Evolutionary conservation across 495 filamentous ascomycete genomes (phyloP).

Genomic region (Thozetella sp.): DNA sequence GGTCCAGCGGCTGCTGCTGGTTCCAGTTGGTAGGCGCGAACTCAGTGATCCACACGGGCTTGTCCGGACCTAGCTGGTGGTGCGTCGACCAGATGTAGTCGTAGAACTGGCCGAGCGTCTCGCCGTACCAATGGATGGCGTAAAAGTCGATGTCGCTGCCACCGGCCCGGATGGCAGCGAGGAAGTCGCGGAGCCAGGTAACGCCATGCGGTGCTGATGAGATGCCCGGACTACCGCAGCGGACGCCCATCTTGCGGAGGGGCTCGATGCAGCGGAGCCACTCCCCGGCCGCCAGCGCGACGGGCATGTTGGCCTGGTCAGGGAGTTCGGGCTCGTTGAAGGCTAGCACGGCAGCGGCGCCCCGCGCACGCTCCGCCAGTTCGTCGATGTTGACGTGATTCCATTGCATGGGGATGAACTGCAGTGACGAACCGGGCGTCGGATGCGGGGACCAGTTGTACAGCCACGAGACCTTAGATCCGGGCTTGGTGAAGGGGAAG

Average conservation of each 20-base stretch:
- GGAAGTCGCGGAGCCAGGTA: conserved; percentile 13
- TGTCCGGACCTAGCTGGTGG: conserved; percentile 20
- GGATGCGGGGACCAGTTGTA: conserved; percentile 25
- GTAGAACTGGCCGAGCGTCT: conserved; percentile 19
- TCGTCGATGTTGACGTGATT: conserved; percentile 22
- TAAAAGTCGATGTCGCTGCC: conserved; percentile 20
- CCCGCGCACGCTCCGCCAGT: conserved; percentile 4
- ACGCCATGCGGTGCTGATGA: conserved; percentile 19
- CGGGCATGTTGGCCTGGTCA: conserved; percentile 19
- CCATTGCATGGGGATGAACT: conserved; percentile 24
- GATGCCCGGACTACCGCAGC: conserved; percentile 18
- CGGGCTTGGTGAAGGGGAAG: conserved; percentile 20
- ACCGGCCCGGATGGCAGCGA: conserved; percentile 7
- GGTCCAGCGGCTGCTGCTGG: conserved; percentile 9
- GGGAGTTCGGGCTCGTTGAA: conserved; percentile 22
- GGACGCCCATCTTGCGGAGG: background rate
- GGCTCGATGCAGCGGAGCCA: conserved; percentile 19
- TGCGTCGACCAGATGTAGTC: conserved; percentile 21
- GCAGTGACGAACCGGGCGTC: conserved; percentile 15
- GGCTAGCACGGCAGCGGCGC: conserved; percentile 1
- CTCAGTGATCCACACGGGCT: conserved; percentile 21
- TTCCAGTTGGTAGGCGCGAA: conserved; percentile 23
- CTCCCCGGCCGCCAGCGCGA: conserved; percentile 12
- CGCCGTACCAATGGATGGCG: conserved; percentile 22
- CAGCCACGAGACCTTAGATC: conserved; percentile 18